Evolutionary conservation across 2,329 filamentous ascomycete species (phyloP), one percentile per base, ranked within the genome.

Genomic region (Ascochyta clinopodiicola): DNA sequence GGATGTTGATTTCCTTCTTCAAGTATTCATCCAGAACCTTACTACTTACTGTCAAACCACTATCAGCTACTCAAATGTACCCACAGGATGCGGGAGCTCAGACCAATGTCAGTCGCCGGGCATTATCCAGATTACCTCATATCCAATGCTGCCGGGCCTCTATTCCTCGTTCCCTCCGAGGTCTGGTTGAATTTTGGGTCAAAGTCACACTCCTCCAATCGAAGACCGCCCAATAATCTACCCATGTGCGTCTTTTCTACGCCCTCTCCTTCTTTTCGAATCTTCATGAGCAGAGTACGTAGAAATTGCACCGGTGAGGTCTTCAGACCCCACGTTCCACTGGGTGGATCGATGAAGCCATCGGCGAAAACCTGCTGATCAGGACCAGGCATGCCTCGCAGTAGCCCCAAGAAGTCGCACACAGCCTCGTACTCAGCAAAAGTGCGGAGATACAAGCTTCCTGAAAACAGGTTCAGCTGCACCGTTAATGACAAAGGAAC

Each of bases 391-490:
- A 57, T 55, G 0, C 60, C 31, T 22, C 70, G 77, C 0, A 77
- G 70, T 0, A 89, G 64, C 0, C 85, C 82, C 0, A 90, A 72
- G 36, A 80, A 81, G 1, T 75, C 67, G 56, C 85, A 88, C 0
- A 82, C 66, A 1, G 75, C 67, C 0, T 68, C 59, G 57, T 91
- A 92, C 48, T 89, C 82, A 0, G 74, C 54, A 38, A 79, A 83
- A 0, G 77, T 80, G 0, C 67, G 70, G 9, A 91, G 76, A 61
- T 91, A 91, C 0, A 91, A 77, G 50, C 89, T 86, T 0, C 88
- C 89, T 0, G 89, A 78, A 50, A 92, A 91, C 0, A 91, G 72
- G 38, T 88, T 88, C 0, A 91, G 78, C 51, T 84, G 78, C 0
- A 78, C 72, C 0, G 75, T 68, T 0, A 83, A 64, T 0, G 51